These are phyloP conservation scores for Russula ochroleuca DNA, from an alignment of 768 basidiomycete species.

Conservation along the genomic window DNA sequence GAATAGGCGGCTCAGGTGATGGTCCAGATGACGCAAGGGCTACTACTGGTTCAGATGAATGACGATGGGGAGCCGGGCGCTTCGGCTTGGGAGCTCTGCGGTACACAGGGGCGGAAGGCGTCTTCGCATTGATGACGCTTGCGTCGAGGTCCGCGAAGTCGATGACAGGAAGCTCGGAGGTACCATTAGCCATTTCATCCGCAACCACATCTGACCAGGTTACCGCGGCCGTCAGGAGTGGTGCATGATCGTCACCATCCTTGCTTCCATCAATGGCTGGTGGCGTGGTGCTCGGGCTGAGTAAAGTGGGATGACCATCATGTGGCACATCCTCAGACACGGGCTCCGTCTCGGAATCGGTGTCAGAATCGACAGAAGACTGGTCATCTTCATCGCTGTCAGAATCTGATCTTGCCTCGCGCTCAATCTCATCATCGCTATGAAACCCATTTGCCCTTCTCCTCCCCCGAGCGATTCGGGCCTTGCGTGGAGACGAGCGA, in stretches of 20 bases:
- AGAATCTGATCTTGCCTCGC: conserved; percentile 67
- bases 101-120: conserved; percentile 31
- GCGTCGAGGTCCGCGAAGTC: conserved; percentile 62
- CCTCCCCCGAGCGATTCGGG: conserved; percentile 52
- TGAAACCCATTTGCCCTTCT: conserved; percentile 55
- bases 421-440: conserved; percentile 75
- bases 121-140: conserved; percentile 31
- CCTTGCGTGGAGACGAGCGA: conserved; percentile 34
- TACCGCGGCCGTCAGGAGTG: conserved; percentile 52
- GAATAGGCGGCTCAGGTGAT: conserved; percentile 30
- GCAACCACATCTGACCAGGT: conserved; percentile 87
- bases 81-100: conserved; percentile 33
- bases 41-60: conserved; percentile 25
- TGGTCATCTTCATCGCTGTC: conserved; percentile 54
- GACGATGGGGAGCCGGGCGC: conserved; percentile 37
- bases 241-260: conserved; percentile 31
- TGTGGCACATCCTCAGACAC: conserved; percentile 58
- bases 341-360: conserved; percentile 70
- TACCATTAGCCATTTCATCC: conserved; percentile 59
- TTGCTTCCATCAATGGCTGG: conserved; percentile 32
- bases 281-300: conserved; percentile 61
- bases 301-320: conserved; percentile 47
- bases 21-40: conserved; percentile 30
- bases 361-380: conserved; percentile 55
- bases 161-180: conserved; percentile 70